Conservation (phyloP, 805 yeast species). For the Suhomyces prunicola region DNA sequence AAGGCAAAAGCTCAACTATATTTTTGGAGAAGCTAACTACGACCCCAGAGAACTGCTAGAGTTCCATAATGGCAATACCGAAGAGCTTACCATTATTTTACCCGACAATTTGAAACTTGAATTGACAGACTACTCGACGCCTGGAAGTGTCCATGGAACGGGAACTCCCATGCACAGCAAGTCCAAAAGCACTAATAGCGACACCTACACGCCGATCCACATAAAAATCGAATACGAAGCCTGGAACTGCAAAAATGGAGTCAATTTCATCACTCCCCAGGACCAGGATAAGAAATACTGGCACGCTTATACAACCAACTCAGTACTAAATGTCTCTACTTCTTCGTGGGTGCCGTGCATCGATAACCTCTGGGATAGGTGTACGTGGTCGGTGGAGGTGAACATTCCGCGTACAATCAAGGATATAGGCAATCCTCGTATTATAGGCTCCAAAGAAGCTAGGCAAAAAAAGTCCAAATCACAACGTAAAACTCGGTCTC, state of each 20-base stretch:
- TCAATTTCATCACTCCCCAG: constrained; percentile 66
- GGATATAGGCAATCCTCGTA: constrained; percentile 55
- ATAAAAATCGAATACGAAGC: constrained; percentile 66
- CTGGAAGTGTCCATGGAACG: constrained; percentile 26
- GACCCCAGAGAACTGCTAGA: constrained; percentile 22
- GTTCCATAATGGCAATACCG: constrained; percentile 42
- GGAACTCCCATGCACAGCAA: constrained; percentile 36
- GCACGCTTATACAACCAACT: constrained; percentile 85
- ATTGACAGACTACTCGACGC: constrained; percentile 47
- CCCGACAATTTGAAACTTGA: constrained; percentile 67
- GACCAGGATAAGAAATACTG: constrained; percentile 52
- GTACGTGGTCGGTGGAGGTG: constrained; percentile 90
- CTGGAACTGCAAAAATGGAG: constrained; percentile 66
- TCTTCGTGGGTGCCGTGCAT: constrained; percentile 98
- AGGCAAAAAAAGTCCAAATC: constrained; percentile 3
- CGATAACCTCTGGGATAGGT: constrained; percentile 81
- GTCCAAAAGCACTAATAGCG: constrained; percentile 32
- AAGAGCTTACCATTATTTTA: constrained; percentile 59
- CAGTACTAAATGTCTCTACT: constrained; percentile 74
- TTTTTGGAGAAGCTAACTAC: constrained; percentile 47
- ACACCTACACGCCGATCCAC: constrained; percentile 65
- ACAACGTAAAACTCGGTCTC: constrained; percentile 8
- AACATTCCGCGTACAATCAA: constrained; percentile 76
- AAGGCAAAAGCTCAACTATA: constrained; percentile 48
- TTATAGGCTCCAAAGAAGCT: constrained; percentile 36